Conservation (phyloP, 129 eudicot species). For the Saposhnikovia divaricata region DNA sequence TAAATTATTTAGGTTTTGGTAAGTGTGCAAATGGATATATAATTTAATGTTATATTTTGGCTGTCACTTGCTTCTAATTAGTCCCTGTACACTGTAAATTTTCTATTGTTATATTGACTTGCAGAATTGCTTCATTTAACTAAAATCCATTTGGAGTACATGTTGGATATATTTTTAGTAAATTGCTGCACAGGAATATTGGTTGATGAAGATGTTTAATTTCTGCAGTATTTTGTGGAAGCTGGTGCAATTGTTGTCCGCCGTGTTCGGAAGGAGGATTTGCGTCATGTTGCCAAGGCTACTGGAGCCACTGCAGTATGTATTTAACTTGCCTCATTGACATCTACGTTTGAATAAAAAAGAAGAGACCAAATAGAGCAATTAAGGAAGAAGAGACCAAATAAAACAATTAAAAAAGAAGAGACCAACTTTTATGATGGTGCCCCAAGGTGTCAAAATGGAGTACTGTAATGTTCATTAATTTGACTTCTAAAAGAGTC, state of each 20-base stretch:
- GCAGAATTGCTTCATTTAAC: not conserved
- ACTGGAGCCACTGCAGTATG: conserved; percentile 94
- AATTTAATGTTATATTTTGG: not conserved
- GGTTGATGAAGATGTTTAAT: not conserved
- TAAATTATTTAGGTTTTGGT: not conserved
- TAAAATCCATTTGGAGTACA: not conserved
- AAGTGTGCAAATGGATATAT: not conserved
- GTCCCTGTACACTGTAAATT: not conserved
- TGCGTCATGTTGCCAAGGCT: conserved; percentile 97
- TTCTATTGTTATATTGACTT: too few relatives aligned
- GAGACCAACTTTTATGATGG: not conserved
- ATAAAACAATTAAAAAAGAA: not conserved
- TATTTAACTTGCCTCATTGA: not conserved
- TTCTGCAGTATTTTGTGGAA: conserved; percentile 84
- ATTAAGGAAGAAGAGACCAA: not conserved
- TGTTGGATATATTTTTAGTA: not conserved
- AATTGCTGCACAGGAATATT: not conserved
- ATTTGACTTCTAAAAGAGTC: too few relatives aligned
- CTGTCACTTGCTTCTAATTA: not conserved
- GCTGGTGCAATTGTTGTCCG: conserved; percentile 99
- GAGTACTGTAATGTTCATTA: too few relatives aligned
- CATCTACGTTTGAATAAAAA: not conserved
- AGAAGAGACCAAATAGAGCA: not conserved
- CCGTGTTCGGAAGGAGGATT: conserved; percentile 93
- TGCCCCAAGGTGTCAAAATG: not conserved